Base-by-base conservation (phyloP, 2,329 filamentous ascomycete species). In the Talaromyces sp. region DNA sequence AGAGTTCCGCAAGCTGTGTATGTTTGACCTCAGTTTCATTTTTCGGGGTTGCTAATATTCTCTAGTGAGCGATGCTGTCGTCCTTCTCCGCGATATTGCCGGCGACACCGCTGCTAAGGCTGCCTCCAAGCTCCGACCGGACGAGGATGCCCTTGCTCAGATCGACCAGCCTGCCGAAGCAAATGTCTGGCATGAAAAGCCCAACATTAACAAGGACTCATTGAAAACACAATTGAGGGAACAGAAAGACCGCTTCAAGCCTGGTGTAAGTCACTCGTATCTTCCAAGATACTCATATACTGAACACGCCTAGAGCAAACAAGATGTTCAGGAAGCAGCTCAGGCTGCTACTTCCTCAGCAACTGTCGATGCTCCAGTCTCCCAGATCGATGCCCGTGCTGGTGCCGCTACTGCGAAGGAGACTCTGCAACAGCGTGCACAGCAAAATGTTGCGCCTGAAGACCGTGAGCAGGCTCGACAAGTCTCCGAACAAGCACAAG, bases 171-270 rank as follows among this genome's bases (percentile, higher is more conserved):
- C 95, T 1, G 95, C 95, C 2, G 87, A 90, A 19, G 93, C 97
- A 73, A 95, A 98, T 79, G 90, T 89, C 16, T 99, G 95, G 95
- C 92, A 97, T 72, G 93, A 97, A 65, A 86, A 87, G 50, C 93
- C 93, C 3, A 84, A 95, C 68, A 73, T 96, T 58, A 90, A 88
- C 69, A 89, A 86, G 76, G 86, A 88, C 1, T 87, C 85, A 64
- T 68, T 95, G 64, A 91, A 87, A 80, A 83, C 86, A 19, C 89
- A 93, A 75, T 75, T 90, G 16, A 89, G 90, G 75, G 82, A 80
- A 37, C 80, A 83, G 19, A 73, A 86, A 65, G 88, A 89, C 77
- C 81, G 81, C 70, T 81, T 83, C 65, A 82, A 83, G 68, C 85
- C 85, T 2, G 65, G 75, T 81, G 85, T 69, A 78, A 82, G 67